phyloP scores from a whole-genome alignment of 73 alveolate genomes.

The Breviolum minutum region DNA sequence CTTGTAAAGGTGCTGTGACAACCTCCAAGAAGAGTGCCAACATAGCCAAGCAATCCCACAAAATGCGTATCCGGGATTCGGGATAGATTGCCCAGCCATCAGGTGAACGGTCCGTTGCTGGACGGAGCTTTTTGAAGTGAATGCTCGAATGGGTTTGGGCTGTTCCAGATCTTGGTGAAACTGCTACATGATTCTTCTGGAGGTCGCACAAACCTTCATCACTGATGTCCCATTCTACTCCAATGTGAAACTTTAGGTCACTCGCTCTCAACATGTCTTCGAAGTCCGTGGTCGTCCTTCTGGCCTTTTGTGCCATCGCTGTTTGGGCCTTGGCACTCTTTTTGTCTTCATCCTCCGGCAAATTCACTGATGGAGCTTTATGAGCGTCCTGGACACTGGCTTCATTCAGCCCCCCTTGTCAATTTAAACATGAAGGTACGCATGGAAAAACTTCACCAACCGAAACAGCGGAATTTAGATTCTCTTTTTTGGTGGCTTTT shows the following conservation, averaged over 20 bases:
- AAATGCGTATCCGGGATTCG: constrained; percentile 19
- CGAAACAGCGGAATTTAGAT: too few species aligned
- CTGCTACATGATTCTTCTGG: constrained; percentile 15
- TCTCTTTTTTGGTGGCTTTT: too few species aligned
- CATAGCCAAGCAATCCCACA: constrained; percentile 50
- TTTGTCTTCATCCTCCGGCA: background rate
- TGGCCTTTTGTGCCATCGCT: background rate
- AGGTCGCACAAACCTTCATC: background rate
- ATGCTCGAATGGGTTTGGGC: background rate
- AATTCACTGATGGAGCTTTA: background rate
- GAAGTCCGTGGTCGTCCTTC: background rate
- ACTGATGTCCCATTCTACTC: constrained; percentile 20
- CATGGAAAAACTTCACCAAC: too few species aligned
- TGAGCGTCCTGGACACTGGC: too few species aligned
- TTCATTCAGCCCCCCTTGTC: too few species aligned
- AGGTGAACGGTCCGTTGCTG: background rate
- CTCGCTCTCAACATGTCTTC: background rate
- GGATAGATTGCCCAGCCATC: constrained; percentile 48
- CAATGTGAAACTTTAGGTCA: background rate
- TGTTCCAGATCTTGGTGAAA: constrained; percentile 7
- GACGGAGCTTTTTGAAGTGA: background rate
- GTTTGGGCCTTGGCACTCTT: background rate
- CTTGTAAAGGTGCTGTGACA: constrained; percentile 51
- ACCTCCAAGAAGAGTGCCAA: constrained; percentile 11
- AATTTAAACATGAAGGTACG: too few species aligned